Base-by-base conservation (phyloP, 2,329 filamentous ascomycete genomes). In the Nothopassalora personata region DNA sequence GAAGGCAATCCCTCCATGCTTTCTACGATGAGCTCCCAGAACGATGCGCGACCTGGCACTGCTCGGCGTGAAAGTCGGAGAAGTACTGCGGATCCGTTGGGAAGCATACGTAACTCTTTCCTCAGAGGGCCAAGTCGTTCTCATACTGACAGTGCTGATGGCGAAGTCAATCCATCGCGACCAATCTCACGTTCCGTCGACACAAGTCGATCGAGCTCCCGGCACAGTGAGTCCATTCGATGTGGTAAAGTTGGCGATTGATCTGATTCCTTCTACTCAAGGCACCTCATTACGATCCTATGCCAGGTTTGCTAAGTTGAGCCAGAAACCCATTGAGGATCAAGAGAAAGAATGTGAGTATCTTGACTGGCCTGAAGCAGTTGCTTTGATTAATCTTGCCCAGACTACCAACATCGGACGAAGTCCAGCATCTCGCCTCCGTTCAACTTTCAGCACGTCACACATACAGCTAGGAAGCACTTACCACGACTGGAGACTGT, bases 381-480 rank as follows among this genome's bases (percentile, higher is more conserved):
- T 18, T 8, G 19, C 28, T 27, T 39, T 50, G 18, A 31, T 15
- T 19, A 10, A 45, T 31, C 9, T 47, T 10, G 15, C 30, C 28
- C 23, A 71, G 70, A 66, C 54, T 68, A 70, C 54, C 65, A 64
- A 10, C 64, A 71, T 52, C 62, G 69, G 11, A 69, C 66, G 55
- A 82, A 81, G 68, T 73, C 72, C 46, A 74, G 75, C 58, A 86
- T 86, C 54, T 87, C 84, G 0, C 79, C 79, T 58, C 84, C 84
- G 1, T 87, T 84, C 70, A 82, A 85, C 65, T 87, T 87, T 67
- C 83, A 86, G 62, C 84, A 86, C 66, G 71, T 87, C 54, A 83
- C 82, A 36, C 83, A 86, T 67, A 83, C 83, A 30, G 79, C 80
- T 57, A 79, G 80, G 27, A 72, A 79, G 27, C 80, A 86, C 57